Base-by-base conservation (phyloP, 2,329 filamentous ascomycete species). In the Ascochyta pisi region DNA sequence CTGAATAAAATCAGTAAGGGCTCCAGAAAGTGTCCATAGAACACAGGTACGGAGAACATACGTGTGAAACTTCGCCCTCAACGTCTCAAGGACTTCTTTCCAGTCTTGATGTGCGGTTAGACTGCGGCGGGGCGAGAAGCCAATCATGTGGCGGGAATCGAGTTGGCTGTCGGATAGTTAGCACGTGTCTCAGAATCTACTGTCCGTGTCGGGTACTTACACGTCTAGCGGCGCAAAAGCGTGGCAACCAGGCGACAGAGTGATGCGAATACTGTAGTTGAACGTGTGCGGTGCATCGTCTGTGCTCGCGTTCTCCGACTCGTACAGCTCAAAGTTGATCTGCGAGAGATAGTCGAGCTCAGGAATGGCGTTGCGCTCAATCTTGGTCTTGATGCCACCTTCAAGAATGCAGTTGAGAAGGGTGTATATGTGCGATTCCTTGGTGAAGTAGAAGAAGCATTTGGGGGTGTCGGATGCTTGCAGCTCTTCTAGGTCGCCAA, bases 351-450 rank as follows among this genome's bases (percentile, higher is more conserved):
- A 99, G 75, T 99, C 95, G 31, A 99, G 87, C 77, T 99, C 95
- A 0, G 95, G 95, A 62, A 99, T 99, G 37, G 91, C 92, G 69
- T 92, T 93, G 34, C 96, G 89, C 67, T 92, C 90, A 71, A 99
- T 98, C 80, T 99, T 99, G 23, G 94, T 97, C 71, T 96, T 90
- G 63, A 99, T 91, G 27, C 95, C 96, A 58, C 96, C 95, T 75
- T 99, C 95, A 24, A 99, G 85, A 65, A 99, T 98, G 75, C 94
- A 98, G 76, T 99, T 99, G 55, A 99, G 85, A 5, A 99, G 84
- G 5, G 95, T 99, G 79, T 99, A 99, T 61, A 99, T 97, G 75
- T 99, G 95, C 0, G 92, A 96, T 77, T 99, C 95, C 77, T 99
- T 99, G 61, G 95, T 99, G 77, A 99, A 99, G 79, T 99, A 99